Evolutionary conservation across 2,329 filamentous ascomycete genomes (phyloP), one percentile per base, ranked within the genome.

Genomic region (Talaromyces piceae): DNA sequence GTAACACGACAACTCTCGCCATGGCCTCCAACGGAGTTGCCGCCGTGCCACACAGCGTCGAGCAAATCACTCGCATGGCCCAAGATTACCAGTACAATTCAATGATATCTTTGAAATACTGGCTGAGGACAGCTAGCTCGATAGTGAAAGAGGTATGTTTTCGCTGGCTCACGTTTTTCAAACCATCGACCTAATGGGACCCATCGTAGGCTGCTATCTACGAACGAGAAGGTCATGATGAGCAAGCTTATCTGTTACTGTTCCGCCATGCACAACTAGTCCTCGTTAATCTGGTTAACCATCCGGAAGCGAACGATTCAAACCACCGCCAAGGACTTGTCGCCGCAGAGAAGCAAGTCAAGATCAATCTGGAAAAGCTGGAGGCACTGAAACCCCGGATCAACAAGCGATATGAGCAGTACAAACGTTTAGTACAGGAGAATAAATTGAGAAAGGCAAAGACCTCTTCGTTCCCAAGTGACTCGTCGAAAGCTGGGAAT

Each of bases 221-320:
- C 65, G 79, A 93, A 61, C 79, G 80, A 39, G 91, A 97, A 68
- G 85, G 86, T 61, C 91, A 96, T 69, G 82, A 89, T 57, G 82
- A 90, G 60, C 86, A 93, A 63, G 88, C 91, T 4, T 98, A 95
- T 67, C 79, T 96, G 50, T 82, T 97, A 53, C 80, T 95, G n/a
- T 88, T 93, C 65, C 84, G 93, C 59, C 90, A 95, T 70, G 89
- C 89, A 8, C 79, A 85, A 49, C 82, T 98, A n/a, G 81, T 95
- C 22, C 74, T 95, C 25, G 80, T 88, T 5, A 79, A 86, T 49
- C 76, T 98, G 7, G 77, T 81, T 0, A 78, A 74, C 1, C 93
- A 97, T 60, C 90, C 91, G 1, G 82, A 93, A 51, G 81, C 81
- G 43, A 85, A 80, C 58, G 78, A 82, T 6, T 77, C 81, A 8